Conservation (phyloP, 305 asterid genomes). For the Fraxinus paxiana region DNA sequence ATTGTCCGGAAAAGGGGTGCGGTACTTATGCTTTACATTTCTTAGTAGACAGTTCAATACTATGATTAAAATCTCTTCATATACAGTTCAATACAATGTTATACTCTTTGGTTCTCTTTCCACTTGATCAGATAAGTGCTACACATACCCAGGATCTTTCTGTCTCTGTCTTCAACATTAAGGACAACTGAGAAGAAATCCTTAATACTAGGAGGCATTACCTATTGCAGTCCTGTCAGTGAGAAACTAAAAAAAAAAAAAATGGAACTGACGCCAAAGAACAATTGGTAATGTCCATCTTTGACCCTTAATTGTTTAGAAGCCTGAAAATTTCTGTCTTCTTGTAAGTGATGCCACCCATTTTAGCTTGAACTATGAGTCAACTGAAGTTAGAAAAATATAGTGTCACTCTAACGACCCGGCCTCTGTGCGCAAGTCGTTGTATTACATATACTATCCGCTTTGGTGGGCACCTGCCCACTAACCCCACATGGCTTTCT, state of each 20-base stretch:
- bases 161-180: background rate
- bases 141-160: background rate
- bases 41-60: background rate
- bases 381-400: background rate
- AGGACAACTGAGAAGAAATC: background rate
- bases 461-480: background rate
- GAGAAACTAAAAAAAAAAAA: background rate
- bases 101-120: background rate
- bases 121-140: background rate
- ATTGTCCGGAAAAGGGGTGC: background rate
- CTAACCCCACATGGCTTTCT: too few species aligned
- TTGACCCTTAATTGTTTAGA: background rate
- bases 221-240: background rate
- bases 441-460: background rate
- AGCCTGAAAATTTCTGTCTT: background rate
- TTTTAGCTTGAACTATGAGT: background rate
- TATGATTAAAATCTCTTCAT: background rate
- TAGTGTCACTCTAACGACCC: background rate
- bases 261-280: background rate
- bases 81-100: background rate
- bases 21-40: background rate
- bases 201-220: background rate
- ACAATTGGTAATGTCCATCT: background rate
- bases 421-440: background rate
- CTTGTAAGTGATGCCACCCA: background rate